phyloP scores from a whole-genome alignment of 306 rosid species.

The Cicer pinnatifidum region DNA sequence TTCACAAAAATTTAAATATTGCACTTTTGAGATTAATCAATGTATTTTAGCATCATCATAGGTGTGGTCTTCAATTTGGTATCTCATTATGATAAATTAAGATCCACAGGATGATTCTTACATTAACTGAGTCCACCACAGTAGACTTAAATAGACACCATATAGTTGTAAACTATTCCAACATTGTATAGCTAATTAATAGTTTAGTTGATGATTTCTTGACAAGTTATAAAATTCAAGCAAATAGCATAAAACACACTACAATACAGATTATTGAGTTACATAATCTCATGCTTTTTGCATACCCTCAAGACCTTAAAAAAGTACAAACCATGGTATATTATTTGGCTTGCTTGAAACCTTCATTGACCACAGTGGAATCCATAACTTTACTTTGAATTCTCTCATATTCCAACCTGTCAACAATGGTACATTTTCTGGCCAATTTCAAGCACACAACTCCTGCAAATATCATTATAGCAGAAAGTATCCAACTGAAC shows the following conservation, averaged over 20 bases:
- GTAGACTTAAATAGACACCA: slow-evolving; percentile 24
- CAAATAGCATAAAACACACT: background rate
- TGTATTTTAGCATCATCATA: background rate
- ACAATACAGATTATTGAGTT: slow-evolving; percentile 34
- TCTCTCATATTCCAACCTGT: slow-evolving; percentile 70
- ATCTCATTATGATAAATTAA: slow-evolving; percentile 28
- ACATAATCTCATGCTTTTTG: slow-evolving; percentile 36
- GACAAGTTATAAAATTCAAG: slow-evolving; percentile 35
- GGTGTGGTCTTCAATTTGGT: background rate
- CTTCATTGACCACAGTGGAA: slow-evolving; percentile 49
- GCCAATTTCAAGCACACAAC: slow-evolving; percentile 60
- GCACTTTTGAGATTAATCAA: background rate
- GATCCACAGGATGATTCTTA: slow-evolving; percentile 38
- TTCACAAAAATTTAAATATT: background rate
- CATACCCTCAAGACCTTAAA: slow-evolving; percentile 26
- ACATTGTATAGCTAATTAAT: slow-evolving; percentile 26
- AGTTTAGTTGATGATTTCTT: slow-evolving; percentile 25
- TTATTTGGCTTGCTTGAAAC: slow-evolving; percentile 56
- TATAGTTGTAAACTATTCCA: slow-evolving; percentile 24
- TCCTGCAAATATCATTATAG: slow-evolving; percentile 64
- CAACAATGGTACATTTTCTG: slow-evolving; percentile 49
- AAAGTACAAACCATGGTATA: slow-evolving; percentile 17
- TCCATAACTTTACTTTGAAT: slow-evolving; percentile 64
- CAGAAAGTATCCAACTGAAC: slow-evolving; percentile 86
- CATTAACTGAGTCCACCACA: slow-evolving; percentile 24